A percentile compares a stretch with the other conserved stretches of the same genome.
Evolutionary conservation across 495 filamentous ascomycete species (phyloP).

Genomic region (Neurospora africana): DNA sequence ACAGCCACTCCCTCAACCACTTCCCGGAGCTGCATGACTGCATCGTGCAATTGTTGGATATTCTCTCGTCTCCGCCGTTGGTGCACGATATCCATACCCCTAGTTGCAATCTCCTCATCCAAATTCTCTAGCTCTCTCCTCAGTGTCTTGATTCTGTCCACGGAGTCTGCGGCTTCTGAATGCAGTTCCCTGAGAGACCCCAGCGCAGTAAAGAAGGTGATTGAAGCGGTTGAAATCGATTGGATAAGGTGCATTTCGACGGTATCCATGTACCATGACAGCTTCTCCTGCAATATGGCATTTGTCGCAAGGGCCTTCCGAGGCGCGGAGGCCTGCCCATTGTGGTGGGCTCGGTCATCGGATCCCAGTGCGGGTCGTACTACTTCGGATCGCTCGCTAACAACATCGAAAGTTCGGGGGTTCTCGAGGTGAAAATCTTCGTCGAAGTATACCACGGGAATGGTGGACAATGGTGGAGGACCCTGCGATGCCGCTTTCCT

Average conservation of each 20-base stretch:
- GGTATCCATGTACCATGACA: conserved; percentile 99
- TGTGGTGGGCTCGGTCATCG: conserved; percentile 45
- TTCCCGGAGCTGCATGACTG: conserved; percentile 69
- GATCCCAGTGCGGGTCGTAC: conserved; percentile 54
- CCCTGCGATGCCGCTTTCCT: conserved; percentile 46
- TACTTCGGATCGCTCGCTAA: conserved; percentile 92
- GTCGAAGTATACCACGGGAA: conserved; percentile 89
- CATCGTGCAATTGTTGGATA: conserved; percentile 66
- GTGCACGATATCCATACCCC: conserved; percentile 76
- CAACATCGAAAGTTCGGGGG: conserved; percentile 89
- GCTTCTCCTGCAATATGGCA: conserved; percentile 96
- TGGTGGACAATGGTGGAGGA: conserved; percentile 79
- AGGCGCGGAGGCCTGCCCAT: conserved; percentile 53
- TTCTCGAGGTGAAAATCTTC: conserved; percentile 94
- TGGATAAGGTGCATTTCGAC: conserved; percentile 96
- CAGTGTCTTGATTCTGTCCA: conserved; percentile 71
- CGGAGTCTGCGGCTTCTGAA: conserved; percentile 83
- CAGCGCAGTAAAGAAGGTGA: conserved; percentile 91
- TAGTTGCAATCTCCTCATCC: conserved; percentile 78
- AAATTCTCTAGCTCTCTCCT: conserved; percentile 68
- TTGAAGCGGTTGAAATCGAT: conserved; percentile 88
- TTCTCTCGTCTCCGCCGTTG: conserved; percentile 76
- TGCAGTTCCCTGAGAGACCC: conserved; percentile 86
- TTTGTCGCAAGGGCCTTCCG: conserved; percentile 91
- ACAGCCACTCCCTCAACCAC: conserved; percentile 64